Base-by-base conservation (phyloP, 345 rosid species). In the Passiflora organensis region DNA sequence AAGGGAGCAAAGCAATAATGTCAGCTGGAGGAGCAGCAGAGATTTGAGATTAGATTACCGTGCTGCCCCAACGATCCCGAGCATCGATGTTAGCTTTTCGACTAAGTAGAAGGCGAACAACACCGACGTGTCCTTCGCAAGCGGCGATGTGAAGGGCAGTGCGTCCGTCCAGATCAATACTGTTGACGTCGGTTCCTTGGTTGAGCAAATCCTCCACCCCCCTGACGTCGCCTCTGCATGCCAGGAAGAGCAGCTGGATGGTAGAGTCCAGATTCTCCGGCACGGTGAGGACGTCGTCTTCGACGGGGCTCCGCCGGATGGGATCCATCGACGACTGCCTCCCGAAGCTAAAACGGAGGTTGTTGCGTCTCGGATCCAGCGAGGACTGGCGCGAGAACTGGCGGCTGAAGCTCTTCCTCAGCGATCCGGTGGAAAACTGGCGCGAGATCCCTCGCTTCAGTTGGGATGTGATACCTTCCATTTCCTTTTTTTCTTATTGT, bases 11-110 rank as follows among this genome's bases (percentile, higher is more conserved):
- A n/a, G n/a, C n/a, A n/a, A n/a, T n/a, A n/a, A n/a, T n/a, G n/a
- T n/a, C n/a, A n/a, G n/a, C n/a, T n/a, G 8, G 24, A n/a, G 16
- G 10, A 18, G 16, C 4, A 1, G n/a, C 22, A 14, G 16, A 1
- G 23, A 12, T 43, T n/a, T n/a, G n/a, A n/a, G n/a, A n/a, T n/a
- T n/a, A 41, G 38, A 21, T 53, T 62, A 91, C 98, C 93, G 98
- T 88, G 56, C 98, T 91, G 9, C 98, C 98, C 98, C 98, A 91
- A n/a, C 98, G 98, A 69, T 88, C 98, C 43, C 96, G 98, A 61
- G 98, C 89, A 59, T 93, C 95, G 9, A 89, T 84, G 32, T 93
- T 93, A 43, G 94, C 96, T 66, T 56, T 84, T 54, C 81, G 68
- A 56, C 74, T 63, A 38, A 93, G 76, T 58, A 93, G 76, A 36